phyloP scores from a whole-genome alignment of 768 basidiomycete genomes.

The Dioszegia hungarica region DNA sequence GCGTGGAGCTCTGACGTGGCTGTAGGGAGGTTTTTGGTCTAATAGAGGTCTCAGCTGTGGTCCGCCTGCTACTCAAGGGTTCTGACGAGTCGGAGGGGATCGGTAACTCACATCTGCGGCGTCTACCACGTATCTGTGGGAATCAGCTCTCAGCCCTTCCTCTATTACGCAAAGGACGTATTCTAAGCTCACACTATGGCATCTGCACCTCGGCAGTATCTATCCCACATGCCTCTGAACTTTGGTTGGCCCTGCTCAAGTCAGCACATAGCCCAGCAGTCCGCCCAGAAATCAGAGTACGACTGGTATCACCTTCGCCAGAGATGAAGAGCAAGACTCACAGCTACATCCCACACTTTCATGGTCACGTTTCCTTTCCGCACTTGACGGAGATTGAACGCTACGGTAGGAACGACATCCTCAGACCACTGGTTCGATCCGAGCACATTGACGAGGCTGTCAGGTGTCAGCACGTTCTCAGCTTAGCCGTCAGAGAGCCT shows the following conservation, averaged over 20 bases:
- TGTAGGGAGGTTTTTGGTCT: conserved; percentile 33
- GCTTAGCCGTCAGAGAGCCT: neutral
- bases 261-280: neutral
- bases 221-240: conserved; percentile 92
- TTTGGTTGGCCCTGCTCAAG: conserved; percentile 75
- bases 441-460: conserved; percentile 71
- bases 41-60: neutral
- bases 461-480: neutral
- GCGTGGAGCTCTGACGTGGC: conserved; percentile 42
- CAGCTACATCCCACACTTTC: conserved; percentile 94
- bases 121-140: conserved; percentile 79
- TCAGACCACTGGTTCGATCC: conserved; percentile 82
- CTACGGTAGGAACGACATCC: conserved; percentile 93
- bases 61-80: no score
- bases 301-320: neutral
- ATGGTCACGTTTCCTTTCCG: conserved; percentile 83
- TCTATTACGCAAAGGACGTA: neutral
- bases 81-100: neutral
- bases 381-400: conserved; percentile 84
- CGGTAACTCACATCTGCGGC: conserved; percentile 70
- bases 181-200: conserved; percentile 69
- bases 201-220: conserved; percentile 88
- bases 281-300: neutral
- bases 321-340: conserved; percentile 45
- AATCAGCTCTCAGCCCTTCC: conserved; percentile 1